Conservation (phyloP, 331 rosid species). For the Pyrus hybrid region DNA sequence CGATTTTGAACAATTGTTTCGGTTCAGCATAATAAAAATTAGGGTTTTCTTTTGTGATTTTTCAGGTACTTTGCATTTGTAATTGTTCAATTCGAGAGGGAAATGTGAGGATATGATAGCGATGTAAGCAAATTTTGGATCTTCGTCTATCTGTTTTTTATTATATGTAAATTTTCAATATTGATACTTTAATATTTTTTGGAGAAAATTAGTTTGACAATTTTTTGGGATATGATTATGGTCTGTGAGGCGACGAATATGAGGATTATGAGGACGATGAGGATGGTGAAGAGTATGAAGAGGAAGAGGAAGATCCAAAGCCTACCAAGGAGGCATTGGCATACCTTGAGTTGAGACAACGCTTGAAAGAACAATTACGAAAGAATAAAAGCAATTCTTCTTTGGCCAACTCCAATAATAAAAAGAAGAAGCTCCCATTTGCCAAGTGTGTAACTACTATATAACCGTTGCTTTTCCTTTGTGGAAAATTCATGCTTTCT, state of each 20-base stretch:
- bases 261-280: slow-evolving; percentile 43
- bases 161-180: background rate
- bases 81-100: too few species aligned
- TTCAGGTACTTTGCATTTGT: too few species aligned
- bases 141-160: background rate
- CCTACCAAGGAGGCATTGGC: slow-evolving; percentile 65
- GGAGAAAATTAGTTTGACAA: background rate
- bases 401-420: slow-evolving; percentile 24
- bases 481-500: background rate
- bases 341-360: slow-evolving; percentile 65
- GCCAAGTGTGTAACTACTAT: slow-evolving; percentile 56
- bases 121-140: slow-evolving; percentile 34
- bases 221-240: slow-evolving; percentile 23
- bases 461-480: background rate
- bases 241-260: slow-evolving; percentile 42
- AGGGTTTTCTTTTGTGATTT: too few species aligned
- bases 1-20: background rate
- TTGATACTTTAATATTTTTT: background rate
- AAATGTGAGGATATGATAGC: slow-evolving; percentile 21
- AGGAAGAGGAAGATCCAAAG: slow-evolving; percentile 30
- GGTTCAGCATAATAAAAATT: background rate
- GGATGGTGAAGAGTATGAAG: slow-evolving; percentile 44
- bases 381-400: slow-evolving; percentile 37
- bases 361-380: slow-evolving; percentile 57
- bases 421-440: slow-evolving; percentile 45